Evolutionary conservation across 768 basidiomycete genomes (phyloP).

Genomic region (Kwoniella pini): DNA sequence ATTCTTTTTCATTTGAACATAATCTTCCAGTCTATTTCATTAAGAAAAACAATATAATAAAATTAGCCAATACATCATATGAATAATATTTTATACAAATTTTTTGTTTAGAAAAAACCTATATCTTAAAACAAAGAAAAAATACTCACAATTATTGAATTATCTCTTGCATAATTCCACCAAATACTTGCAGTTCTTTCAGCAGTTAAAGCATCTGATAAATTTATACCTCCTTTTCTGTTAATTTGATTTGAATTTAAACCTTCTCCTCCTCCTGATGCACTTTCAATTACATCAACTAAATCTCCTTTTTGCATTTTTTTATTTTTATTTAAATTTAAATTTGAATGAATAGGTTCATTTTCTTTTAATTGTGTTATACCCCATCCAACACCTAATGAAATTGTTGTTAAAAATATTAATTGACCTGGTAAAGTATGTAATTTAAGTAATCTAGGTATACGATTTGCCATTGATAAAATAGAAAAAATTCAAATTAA

Average conservation of each 20-base stretch:
- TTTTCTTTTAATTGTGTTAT: constrained; percentile 11
- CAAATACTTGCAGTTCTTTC: constrained; percentile 21
- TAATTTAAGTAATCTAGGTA: constrained; percentile 4
- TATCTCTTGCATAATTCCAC: constrained; percentile 25
- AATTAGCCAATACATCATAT: no score
- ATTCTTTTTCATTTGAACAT: constrained; percentile 30
- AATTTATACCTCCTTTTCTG: neutral
- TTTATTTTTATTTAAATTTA: no score
- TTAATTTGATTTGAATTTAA: neutral
- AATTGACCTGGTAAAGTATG: constrained; percentile 18
- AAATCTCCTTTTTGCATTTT: constrained; percentile 4
- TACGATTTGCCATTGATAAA: neutral
- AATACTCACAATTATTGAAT: constrained; percentile 10
- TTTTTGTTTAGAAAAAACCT: no score
- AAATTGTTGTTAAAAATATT: constrained; percentile 11
- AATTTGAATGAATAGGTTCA: no score
- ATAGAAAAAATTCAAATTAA: no score
- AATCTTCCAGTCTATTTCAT: constrained; percentile 7
- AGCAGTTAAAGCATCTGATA: constrained; percentile 21
- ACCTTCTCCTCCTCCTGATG: neutral
- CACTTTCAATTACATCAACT: constrained; percentile 11
- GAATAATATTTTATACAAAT: no score
- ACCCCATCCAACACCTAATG: constrained; percentile 9
- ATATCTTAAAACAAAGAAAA: no score
- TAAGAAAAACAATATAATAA: neutral